These are phyloP conservation scores for Wickerhamiella azymoides DNA, from an alignment of 805 yeast species.

Conservation along the genomic window DNA sequence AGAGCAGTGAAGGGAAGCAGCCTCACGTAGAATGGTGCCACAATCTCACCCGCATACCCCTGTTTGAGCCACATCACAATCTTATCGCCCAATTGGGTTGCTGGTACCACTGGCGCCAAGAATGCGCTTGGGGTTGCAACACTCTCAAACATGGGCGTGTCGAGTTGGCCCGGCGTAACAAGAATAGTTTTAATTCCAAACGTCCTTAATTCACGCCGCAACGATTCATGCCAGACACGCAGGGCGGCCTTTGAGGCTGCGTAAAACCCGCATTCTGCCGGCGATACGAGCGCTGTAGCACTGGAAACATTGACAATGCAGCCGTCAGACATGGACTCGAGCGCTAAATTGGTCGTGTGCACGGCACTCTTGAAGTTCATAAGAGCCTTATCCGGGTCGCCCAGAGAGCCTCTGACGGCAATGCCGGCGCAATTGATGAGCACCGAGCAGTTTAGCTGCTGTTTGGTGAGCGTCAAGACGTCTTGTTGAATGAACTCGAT, in stretches of 20 bases:
- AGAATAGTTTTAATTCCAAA: constrained; percentile 50
- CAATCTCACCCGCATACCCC: constrained; percentile 42
- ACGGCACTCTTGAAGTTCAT: neutral
- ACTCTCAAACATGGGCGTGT: constrained; percentile 51
- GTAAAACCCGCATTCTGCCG: constrained; percentile 55
- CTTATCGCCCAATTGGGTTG: constrained; percentile 41
- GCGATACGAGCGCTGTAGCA: constrained; percentile 61
- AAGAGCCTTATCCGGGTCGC: neutral
- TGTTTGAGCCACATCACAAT: constrained; percentile 27
- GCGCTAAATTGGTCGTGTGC: neutral
- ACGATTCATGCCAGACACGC: constrained; percentile 56
- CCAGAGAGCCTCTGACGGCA: constrained; percentile 23
- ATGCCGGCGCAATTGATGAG: constrained; percentile 85
- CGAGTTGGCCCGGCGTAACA: constrained; percentile 67
- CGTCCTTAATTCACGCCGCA: constrained; percentile 45
- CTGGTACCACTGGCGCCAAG: constrained; percentile 62
- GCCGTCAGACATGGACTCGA: constrained; percentile 33
- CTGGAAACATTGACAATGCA: constrained; percentile 65
- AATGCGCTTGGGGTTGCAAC: constrained; percentile 53
- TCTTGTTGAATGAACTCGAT: constrained; percentile 20
- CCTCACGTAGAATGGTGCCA: constrained; percentile 53
- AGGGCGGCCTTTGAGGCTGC: constrained; percentile 76
- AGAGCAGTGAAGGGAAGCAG: constrained; percentile 49
- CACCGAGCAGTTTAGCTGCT: constrained; percentile 66
- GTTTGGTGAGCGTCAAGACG: constrained; percentile 38